Percentiles rank a stretch among this genome's conserved stretches.
Conservation (phyloP, 2,329 filamentous ascomycete species). For the Scedosporium minutisporum region DNA sequence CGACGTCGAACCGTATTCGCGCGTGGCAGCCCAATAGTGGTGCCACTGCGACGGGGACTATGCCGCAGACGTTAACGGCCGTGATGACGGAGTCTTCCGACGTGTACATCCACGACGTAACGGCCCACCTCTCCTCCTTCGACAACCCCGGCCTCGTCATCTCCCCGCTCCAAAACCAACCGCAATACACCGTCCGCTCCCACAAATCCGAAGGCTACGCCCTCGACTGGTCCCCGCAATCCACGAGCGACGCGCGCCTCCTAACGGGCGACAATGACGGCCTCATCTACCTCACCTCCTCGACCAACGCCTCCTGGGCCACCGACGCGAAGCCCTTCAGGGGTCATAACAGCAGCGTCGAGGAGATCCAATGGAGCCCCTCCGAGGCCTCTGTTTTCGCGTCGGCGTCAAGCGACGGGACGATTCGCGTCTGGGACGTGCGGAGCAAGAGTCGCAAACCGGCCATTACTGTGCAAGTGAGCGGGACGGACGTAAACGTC, state of each 20-base stretch:
- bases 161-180: conserved; percentile 76
- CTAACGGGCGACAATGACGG: conserved; percentile 88
- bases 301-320: conserved; percentile 78
- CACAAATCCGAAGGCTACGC: conserved; percentile 94
- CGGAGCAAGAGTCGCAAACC: conserved; percentile 81
- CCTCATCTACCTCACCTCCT: conserved; percentile 77
- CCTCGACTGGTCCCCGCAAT: conserved; percentile 78
- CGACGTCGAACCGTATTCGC: conserved; percentile 90
- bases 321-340: conserved; percentile 77
- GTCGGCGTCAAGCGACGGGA: conserved; percentile 87
- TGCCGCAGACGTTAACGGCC: conserved; percentile 70
- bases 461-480: conserved; percentile 80
- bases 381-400: conserved; percentile 89
- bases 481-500: conserved; percentile 83
- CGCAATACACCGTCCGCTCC: conserved; percentile 74
- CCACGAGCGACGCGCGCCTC: conserved; percentile 56
- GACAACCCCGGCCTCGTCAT: conserved; percentile 78
- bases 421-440: conserved; percentile 91
- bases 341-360: conserved; percentile 76
- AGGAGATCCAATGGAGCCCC: conserved; percentile 96
- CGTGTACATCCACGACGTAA: conserved; percentile 89
- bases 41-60: conserved; percentile 45
- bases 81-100: conserved; percentile 86
- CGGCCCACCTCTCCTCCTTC: conserved; percentile 79
- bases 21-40: conserved; percentile 67